Percentiles rank a stretch among this genome's conserved stretches.
Conservation (phyloP, 192 early-diverging fungal species). For the Entomortierella beljakovae region DNA sequence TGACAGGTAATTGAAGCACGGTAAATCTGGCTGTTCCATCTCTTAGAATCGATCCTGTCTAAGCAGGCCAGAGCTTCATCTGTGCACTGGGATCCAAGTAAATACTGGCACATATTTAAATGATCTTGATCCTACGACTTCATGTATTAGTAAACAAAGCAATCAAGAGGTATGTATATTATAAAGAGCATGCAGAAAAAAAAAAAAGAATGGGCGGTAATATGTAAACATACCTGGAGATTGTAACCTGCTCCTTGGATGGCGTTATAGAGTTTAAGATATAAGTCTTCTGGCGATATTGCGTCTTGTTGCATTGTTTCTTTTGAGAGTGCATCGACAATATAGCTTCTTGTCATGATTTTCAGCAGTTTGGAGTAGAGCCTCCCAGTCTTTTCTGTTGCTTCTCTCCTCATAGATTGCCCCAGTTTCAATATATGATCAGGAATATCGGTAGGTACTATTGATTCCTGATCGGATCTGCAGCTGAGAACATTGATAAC, state of each 20-base stretch:
- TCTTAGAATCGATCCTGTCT: background rate
- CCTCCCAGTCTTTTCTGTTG: background rate
- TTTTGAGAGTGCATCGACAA: constrained; percentile 2
- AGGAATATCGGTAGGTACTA: background rate
- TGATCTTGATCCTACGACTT: constrained; percentile 30
- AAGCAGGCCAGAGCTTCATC: constrained; percentile 21
- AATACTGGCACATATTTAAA: constrained; percentile 9
- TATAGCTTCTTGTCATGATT: background rate
- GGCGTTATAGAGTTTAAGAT: constrained; percentile 21
- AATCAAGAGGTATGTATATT: too few species aligned
- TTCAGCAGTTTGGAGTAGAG: constrained; percentile 11
- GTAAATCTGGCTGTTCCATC: constrained; percentile 10
- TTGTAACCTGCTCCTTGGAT: constrained; percentile 14
- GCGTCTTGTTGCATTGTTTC: constrained; percentile 19
- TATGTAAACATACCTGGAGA: constrained; percentile 4
- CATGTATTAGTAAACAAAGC: background rate
- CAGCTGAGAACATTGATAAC: constrained; percentile 17
- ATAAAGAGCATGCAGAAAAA: background rate
- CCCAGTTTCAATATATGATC: background rate
- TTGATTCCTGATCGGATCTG: background rate
- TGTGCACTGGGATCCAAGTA: constrained; percentile 3
- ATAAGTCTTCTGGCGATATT: constrained; percentile 2
- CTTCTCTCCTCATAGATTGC: background rate
- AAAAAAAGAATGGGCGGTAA: background rate
- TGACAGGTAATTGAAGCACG: constrained; percentile 28